Evolutionary conservation across 2,329 filamentous ascomycete species (phyloP).

Genomic region (Hansfordia pulvinata): DNA sequence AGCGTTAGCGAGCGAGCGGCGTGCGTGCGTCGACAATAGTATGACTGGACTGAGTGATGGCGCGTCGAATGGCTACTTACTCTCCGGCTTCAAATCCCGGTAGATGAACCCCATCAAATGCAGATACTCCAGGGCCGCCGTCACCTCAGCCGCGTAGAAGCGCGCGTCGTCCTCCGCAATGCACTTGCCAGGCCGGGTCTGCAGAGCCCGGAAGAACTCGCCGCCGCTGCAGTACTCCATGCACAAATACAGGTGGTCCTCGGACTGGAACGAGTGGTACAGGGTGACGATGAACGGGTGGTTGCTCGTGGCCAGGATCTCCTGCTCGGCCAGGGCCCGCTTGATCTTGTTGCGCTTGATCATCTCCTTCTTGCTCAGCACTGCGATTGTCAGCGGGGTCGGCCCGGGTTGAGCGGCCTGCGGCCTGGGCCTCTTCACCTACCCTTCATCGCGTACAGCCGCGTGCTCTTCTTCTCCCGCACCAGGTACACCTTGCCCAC

Average conservation of each 20-base stretch:
- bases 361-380: slow-evolving; percentile 99
- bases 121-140: slow-evolving; percentile 87
- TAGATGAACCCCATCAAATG: slow-evolving; percentile 99
- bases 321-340: slow-evolving; percentile 89
- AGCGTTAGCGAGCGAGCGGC: slow-evolving; percentile 18
- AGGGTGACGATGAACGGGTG: slow-evolving; percentile 98
- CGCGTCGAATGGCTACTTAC: too few species aligned
- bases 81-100: slow-evolving; percentile 93
- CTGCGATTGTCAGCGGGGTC: slow-evolving; percentile 46
- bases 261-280: slow-evolving; percentile 98
- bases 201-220: slow-evolving; percentile 93
- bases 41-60: too few species aligned
- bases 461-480: slow-evolving; percentile 90
- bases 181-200: slow-evolving; percentile 93
- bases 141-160: slow-evolving; percentile 96
- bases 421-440: too few species aligned
- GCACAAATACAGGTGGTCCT: slow-evolving; percentile 96
- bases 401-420: too few species aligned
- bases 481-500: slow-evolving; percentile 98
- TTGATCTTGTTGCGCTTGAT: slow-evolving; percentile 99
- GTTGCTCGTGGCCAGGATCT: slow-evolving; percentile 96
- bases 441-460: slow-evolving; percentile 99
- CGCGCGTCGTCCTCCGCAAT: slow-evolving; percentile 93
- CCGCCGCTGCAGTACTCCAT: slow-evolving; percentile 99
- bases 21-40: slow-evolving; percentile 4